Percentiles rank a stretch among this genome's conserved stretches.
Conservation (phyloP, 2,329 filamentous ascomycete genomes). For the Exophiala sp. region DNA sequence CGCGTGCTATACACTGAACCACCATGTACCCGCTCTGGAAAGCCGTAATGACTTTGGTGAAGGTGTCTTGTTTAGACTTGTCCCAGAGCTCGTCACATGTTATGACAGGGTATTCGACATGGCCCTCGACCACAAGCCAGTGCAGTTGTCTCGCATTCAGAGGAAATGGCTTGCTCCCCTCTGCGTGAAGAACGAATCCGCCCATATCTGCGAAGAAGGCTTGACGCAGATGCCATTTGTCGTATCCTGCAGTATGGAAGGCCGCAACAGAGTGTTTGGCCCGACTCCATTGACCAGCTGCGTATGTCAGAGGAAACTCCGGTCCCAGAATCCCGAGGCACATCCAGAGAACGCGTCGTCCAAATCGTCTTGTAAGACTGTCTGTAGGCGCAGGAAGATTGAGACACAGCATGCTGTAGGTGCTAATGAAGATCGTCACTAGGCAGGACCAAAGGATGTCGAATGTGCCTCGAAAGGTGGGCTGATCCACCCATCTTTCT, state of each 20-base stretch:
- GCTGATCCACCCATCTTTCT: conserved; percentile 37
- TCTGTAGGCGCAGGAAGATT: too few relatives aligned
- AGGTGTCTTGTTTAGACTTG: conserved; percentile 27
- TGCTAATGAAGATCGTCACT: conserved; percentile 41
- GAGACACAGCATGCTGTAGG: conserved; percentile 38
- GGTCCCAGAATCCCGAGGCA: conserved; percentile 36
- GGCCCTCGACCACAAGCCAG: conserved; percentile 28
- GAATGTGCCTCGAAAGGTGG: conserved; percentile 37
- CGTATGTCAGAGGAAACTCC: conserved; percentile 36
- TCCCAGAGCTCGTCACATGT: conserved; percentile 22
- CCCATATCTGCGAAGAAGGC: conserved; percentile 42
- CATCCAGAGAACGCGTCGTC: conserved; percentile 35
- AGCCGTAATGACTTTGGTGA: conserved; percentile 14
- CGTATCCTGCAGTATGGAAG: conserved; percentile 22
- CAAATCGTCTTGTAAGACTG: conserved; percentile 29
- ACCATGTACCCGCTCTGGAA: conserved; percentile 25
- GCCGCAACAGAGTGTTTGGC: conserved; percentile 34
- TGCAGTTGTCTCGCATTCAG: conserved; percentile 35
- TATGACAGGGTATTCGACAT: conserved; percentile 24
- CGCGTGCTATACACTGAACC: conserved; percentile 22
- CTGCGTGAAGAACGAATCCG: conserved; percentile 34
- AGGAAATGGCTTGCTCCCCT: conserved; percentile 34
- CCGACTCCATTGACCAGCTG: conserved; percentile 35
- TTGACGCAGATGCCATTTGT: conserved; percentile 38
- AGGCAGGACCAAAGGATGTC: conserved; percentile 39